A percentile compares a stretch with the other conserved stretches of the same genome.
These are phyloP conservation scores for Thelephora aurantiotincta DNA, from an alignment of 768 basidiomycete species.

Conservation along the genomic window DNA sequence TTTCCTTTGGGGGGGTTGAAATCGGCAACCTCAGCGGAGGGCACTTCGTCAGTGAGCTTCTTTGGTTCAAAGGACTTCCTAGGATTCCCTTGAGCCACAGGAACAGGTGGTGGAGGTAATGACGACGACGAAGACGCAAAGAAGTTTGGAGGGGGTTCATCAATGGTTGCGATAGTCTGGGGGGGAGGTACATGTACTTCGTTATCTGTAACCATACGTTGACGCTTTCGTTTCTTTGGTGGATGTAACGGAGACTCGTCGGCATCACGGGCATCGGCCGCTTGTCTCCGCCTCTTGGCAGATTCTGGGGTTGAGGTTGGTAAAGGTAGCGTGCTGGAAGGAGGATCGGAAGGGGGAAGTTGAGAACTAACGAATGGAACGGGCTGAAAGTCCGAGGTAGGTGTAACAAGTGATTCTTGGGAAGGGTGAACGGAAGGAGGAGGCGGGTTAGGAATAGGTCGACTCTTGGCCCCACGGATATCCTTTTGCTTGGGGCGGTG, in stretches of 20 bases:
- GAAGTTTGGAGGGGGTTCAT: neutral
- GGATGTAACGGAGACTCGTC: neutral
- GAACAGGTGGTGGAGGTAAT: neutral
- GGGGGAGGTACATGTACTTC: neutral
- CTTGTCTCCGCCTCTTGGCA: conserved; percentile 8
- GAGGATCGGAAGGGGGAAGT: conserved; percentile 15
- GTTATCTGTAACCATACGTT: neutral
- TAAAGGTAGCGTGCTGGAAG: conserved; percentile 7
- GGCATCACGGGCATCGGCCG: neutral
- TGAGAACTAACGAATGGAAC: conserved; percentile 8
- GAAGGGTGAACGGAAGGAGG: neutral
- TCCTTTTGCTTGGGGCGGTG: neutral
- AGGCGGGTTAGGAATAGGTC: too few species aligned
- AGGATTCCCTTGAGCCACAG: too few species aligned
- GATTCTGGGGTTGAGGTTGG: conserved; percentile 1
- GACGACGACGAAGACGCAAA: neutral
- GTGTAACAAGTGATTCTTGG: conserved; percentile 5
- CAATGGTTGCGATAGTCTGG: neutral
- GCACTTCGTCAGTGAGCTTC: neutral
- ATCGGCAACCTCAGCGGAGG: conserved; percentile 1
- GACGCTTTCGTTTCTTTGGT: neutral
- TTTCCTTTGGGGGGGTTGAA: neutral
- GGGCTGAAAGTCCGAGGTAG: conserved; percentile 10
- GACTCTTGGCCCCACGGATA: too few species aligned
- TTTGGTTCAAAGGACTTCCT: too few species aligned